Evolutionary conservation across 495 filamentous ascomycete species (phyloP), one percentile per base, ranked within the genome.

Genomic region (Penicillium angulare): DNA sequence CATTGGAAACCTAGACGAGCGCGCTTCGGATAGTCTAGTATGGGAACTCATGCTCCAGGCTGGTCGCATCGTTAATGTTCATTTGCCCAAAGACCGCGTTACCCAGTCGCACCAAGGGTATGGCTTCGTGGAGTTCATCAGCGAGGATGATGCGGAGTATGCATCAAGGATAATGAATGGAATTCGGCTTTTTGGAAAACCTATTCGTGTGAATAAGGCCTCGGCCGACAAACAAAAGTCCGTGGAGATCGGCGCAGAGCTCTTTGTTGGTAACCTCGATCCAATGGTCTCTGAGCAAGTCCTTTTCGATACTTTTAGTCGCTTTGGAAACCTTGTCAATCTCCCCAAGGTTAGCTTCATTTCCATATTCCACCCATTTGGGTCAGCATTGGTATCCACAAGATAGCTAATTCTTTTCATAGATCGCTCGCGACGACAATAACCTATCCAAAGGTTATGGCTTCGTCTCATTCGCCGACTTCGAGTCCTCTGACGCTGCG

Each of bases 21-120:
- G 95, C 63, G 89, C 90, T 46, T 85, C 88, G 45, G 90, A 97
- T 69, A 86, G 86, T 57, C 75, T 97, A 42, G 84, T 99, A 59
- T 96, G 90, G 86, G 93, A 97, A 78, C 80, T 99, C 58, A 97
- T 97, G 92, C 81, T 95, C 32, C 93, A 99, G 75, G 89, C 87
- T 54, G 93, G 95, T 34, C 90, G 90, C 51, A 90, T 99, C 60
- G 88, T 95, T 61, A 97, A 97, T 67, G 92, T 99, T 41, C 93
- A 99, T 67, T 79, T 99, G 43, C 93, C 93, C 15, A 96, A 96
- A 76, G 93, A 99, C 65, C 87, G 93, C 63, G 93, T 99, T 41
- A 96, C 92, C 18, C 90, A 96, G 58, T 85, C 84, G 15, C 93
- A 99, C 69, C 93, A 97, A 74, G 95, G 95, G 47, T 99, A 95